Evolutionary conservation across 345 rosid genomes (phyloP).

Genomic region (Cardamine chenopodiifolia): DNA sequence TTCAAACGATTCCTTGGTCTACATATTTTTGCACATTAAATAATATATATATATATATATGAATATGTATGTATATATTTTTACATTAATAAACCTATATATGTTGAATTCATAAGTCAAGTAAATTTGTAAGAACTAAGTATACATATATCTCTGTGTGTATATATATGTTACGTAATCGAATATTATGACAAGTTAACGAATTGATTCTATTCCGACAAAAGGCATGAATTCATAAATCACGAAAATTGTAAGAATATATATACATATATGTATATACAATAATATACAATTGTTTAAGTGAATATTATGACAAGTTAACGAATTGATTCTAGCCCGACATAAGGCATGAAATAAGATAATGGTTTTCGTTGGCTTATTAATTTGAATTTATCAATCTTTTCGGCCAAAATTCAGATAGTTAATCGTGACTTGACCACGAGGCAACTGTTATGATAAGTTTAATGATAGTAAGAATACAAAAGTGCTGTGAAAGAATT

Average conservation of each 20-base stretch:
- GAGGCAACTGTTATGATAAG: no score
- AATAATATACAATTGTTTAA: background rate
- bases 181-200: conserved; percentile 29
- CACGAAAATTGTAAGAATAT: background rate
- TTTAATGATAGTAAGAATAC: no score
- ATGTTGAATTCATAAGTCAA: background rate
- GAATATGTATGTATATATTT: background rate
- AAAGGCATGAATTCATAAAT: conserved; percentile 6
- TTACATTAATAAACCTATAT: background rate
- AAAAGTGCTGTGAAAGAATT: no score
- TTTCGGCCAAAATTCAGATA: conserved; percentile 5
- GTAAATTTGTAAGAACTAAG: background rate
- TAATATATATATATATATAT: background rate
- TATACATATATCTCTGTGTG: background rate
- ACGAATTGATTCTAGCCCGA: conserved; percentile 36
- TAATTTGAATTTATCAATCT: conserved; percentile 2
- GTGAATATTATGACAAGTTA: conserved; percentile 28
- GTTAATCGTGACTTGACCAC: conserved; percentile 30
- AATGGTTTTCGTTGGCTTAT: conserved; percentile 25
- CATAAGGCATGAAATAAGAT: conserved; percentile 30
- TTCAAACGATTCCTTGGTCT: conserved; percentile 36
- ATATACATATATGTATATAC: background rate
- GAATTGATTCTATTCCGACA: conserved; percentile 35
- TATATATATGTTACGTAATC: background rate
- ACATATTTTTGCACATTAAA: conserved; percentile 2